Percentiles rank a stretch among this genome's conserved stretches.
These are phyloP conservation scores for Aspergillus quadrilineatus DNA, from an alignment of 2,329 filamentous ascomycete genomes.

Conservation along the genomic window DNA sequence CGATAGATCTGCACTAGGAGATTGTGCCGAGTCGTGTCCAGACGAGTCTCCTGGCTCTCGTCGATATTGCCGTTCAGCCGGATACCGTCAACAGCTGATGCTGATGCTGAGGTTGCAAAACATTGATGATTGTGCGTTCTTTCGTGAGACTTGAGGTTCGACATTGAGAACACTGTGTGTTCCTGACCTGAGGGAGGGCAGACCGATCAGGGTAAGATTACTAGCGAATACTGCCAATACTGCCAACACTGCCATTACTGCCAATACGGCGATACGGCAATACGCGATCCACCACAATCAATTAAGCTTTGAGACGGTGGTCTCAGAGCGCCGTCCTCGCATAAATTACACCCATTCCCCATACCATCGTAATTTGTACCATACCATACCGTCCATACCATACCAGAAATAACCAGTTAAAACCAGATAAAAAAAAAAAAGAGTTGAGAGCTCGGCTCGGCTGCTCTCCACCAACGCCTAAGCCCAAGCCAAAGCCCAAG, in stretches of 20 bases:
- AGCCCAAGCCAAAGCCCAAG: not conserved
- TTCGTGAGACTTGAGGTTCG: not conserved
- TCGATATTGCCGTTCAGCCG: not conserved
- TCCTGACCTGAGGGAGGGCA: not conserved
- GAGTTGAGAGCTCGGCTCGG: slow-evolving; percentile 7
- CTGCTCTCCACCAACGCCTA: slow-evolving; percentile 6
- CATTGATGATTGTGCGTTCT: not conserved
- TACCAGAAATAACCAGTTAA: not conserved
- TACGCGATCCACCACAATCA: slow-evolving; percentile 18
- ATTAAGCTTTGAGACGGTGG: slow-evolving; percentile 28
- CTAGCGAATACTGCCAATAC: not conserved
- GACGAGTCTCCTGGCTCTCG: not conserved
- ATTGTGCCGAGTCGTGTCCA: slow-evolving; percentile 19
- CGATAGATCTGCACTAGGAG: slow-evolving; percentile 28
- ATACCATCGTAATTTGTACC: not conserved
- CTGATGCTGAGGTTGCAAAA: not conserved
- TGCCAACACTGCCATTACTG: no score
- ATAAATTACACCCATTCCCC: no score
- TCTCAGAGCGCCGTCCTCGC: slow-evolving; percentile 12
- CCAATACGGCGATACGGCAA: not conserved
- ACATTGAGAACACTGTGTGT: not conserved
- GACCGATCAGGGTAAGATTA: not conserved
- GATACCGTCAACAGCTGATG: not conserved
- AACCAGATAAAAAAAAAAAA: not conserved
- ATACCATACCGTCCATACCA: not conserved